Evolutionary conservation across 192 early-diverging fungal genomes (phyloP).

Genomic region (Coemansia sp.): DNA sequence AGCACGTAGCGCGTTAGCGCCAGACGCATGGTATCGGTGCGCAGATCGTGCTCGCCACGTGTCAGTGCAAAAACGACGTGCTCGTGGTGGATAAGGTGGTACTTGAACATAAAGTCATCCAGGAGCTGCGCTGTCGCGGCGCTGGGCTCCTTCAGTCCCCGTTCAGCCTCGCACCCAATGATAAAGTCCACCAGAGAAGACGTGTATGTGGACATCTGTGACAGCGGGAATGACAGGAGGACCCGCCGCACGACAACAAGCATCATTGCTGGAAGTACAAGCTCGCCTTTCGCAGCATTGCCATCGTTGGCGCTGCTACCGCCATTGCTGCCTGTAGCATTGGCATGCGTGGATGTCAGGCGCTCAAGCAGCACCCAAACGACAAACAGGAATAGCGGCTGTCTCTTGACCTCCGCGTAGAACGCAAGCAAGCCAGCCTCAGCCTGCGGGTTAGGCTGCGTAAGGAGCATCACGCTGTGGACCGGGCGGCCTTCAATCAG

Average conservation of each 20-base stretch:
- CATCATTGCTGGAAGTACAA: slow-evolving; percentile 12
- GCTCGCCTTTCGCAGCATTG: not conserved
- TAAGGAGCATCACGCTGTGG: slow-evolving; percentile 26
- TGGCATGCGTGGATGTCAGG: slow-evolving; percentile 4
- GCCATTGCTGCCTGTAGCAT: not conserved
- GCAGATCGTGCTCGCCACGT: slow-evolving; percentile 61
- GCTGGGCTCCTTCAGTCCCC: slow-evolving; percentile 17
- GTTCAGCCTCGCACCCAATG: slow-evolving; percentile 38
- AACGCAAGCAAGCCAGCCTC: slow-evolving; percentile 52
- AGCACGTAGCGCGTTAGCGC: slow-evolving; percentile 57
- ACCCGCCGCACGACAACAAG: slow-evolving; percentile 60
- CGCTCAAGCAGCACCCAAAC: slow-evolving; percentile 63
- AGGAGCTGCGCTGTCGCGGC: slow-evolving; percentile 48
- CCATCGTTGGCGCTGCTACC: not conserved
- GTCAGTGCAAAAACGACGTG: slow-evolving; percentile 70
- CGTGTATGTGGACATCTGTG: slow-evolving; percentile 69
- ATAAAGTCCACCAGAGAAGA: slow-evolving; percentile 69
- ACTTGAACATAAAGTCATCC: slow-evolving; percentile 71
- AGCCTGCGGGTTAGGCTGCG: slow-evolving; percentile 9
- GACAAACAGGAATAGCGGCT: slow-evolving; percentile 65
- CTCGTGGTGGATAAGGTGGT: slow-evolving; percentile 67
- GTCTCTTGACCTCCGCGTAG: slow-evolving; percentile 62
- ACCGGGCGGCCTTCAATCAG: slow-evolving; percentile 28
- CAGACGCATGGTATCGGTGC: slow-evolving; percentile 52
- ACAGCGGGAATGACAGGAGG: slow-evolving; percentile 67